A percentile compares a stretch with the other conserved stretches of the same genome.
Evolutionary conservation across 352 stramenopile species (phyloP).

Genomic region (Saprolegnia diclina): DNA sequence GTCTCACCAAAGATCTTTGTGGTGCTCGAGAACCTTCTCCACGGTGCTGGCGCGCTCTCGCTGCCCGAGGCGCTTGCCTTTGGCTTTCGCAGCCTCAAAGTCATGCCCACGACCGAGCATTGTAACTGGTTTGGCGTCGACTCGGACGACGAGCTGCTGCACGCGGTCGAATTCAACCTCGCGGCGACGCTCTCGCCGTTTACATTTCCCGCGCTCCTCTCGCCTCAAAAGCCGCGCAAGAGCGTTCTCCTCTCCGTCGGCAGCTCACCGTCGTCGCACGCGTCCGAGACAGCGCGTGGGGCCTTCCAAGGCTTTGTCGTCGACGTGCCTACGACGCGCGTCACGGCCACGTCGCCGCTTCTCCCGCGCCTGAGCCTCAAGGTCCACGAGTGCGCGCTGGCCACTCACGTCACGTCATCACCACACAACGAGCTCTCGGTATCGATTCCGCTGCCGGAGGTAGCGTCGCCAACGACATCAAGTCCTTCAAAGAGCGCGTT

Average conservation of each 20-base stretch:
- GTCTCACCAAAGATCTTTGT: conserved; percentile 17
- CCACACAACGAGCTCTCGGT: neutral
- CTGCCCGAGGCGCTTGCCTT: conserved; percentile 17
- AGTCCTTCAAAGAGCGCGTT: conserved; percentile 10
- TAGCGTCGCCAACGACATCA: neutral
- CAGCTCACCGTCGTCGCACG: neutral
- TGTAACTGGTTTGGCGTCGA: conserved; percentile 17
- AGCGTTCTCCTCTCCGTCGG: conserved; percentile 9
- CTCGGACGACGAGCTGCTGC: conserved; percentile 7
- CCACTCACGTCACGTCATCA: neutral
- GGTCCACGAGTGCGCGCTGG: neutral
- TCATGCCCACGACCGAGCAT: neutral
- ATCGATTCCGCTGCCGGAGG: neutral
- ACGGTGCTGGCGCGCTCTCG: neutral
- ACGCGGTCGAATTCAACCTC: conserved; percentile 9
- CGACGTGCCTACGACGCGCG: neutral
- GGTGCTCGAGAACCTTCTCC: conserved; percentile 7
- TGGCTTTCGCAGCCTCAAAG: conserved; percentile 17
- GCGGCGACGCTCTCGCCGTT: neutral
- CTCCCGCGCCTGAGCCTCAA: neutral
- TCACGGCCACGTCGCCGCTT: neutral
- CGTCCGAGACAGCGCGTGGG: neutral
- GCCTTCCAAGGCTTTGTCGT: conserved; percentile 19
- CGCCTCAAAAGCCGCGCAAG: neutral
- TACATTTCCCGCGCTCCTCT: neutral